Percentiles rank a stretch among this genome's conserved stretches.
Evolutionary conservation across 768 basidiomycete genomes (phyloP).

Genomic region (Macrolepiota fuliginosa): DNA sequence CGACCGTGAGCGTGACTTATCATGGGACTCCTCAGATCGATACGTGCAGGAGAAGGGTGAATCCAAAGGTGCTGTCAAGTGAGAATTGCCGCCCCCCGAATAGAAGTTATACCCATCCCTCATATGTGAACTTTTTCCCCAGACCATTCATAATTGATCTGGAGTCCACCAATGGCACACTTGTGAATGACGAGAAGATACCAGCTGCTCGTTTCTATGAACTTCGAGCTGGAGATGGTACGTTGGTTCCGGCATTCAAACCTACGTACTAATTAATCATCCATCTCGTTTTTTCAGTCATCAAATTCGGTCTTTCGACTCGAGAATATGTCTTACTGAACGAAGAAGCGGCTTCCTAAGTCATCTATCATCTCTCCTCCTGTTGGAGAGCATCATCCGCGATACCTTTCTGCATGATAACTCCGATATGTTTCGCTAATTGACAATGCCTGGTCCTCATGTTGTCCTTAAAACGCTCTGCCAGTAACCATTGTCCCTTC

Average conservation of each 20-base stretch:
- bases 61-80: constrained; percentile 86
- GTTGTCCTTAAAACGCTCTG: constrained; percentile 9
- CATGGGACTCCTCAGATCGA: constrained; percentile 50
- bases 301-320: constrained; percentile 81
- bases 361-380: not conserved
- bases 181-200: constrained; percentile 84
- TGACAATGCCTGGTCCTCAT: constrained; percentile 12
- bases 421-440: constrained; percentile 13
- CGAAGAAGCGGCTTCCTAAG: constrained; percentile 57
- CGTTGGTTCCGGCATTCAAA: constrained; percentile 21
- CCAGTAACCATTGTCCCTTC: constrained; percentile 10
- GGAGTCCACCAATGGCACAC: constrained; percentile 96
- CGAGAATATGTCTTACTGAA: constrained; percentile 86
- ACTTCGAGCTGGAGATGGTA: constrained; percentile 76
- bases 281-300: constrained; percentile 43
- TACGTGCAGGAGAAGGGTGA: constrained; percentile 86
- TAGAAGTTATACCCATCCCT: not conserved
- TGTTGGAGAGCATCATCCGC: constrained; percentile 11
- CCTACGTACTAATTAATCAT: constrained; percentile 1
- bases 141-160: constrained; percentile 98
- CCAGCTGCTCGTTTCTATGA: constrained; percentile 89
- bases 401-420: constrained; percentile 1
- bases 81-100: constrained; percentile 25
- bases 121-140: constrained; percentile 7
- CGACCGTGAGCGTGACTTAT: constrained; percentile 7